Evolutionary conservation across 768 basidiomycete genomes (phyloP).

Genomic region (Suillus subaureus): DNA sequence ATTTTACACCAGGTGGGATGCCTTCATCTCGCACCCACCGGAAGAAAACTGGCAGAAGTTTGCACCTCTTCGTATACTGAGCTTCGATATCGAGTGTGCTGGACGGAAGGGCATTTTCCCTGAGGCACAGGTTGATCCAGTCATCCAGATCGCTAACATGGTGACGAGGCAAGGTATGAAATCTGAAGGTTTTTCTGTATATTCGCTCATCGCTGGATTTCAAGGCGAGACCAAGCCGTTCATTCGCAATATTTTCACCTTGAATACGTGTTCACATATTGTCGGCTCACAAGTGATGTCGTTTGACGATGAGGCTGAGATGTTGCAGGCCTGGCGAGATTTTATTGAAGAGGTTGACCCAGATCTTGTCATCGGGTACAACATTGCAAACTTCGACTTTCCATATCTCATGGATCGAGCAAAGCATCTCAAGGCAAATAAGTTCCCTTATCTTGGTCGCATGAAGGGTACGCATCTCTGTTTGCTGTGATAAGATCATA

Average conservation of each 20-base stretch:
- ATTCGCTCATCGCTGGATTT: neutral
- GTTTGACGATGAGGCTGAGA: constrained; percentile 69
- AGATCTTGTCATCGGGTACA: constrained; percentile 96
- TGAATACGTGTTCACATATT: constrained; percentile 92
- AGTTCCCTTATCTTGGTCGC: constrained; percentile 77
- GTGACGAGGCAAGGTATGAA: constrained; percentile 91
- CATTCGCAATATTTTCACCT: constrained; percentile 94
- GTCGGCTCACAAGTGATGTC: constrained; percentile 96
- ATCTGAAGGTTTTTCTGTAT: neutral
- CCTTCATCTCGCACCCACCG: constrained; percentile 87
- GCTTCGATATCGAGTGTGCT: constrained; percentile 99
- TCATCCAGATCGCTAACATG: constrained; percentile 99
- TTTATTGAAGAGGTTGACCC: constrained; percentile 92
- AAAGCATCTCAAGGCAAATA: constrained; percentile 67
- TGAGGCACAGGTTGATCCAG: constrained; percentile 86
- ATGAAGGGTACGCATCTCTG: constrained; percentile 56
- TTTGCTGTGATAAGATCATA: neutral
- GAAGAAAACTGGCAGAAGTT: constrained; percentile 92
- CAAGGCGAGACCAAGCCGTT: constrained; percentile 91
- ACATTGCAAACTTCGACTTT: constrained; percentile 92
- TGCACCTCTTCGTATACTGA: constrained; percentile 91
- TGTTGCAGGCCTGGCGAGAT: constrained; percentile 86
- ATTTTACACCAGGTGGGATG: constrained; percentile 61
- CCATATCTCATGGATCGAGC: constrained; percentile 96
- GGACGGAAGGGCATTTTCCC: constrained; percentile 98